Evolutionary conservation across 345 rosid genomes (phyloP).

Genomic region (Gossypium stocksii): DNA sequence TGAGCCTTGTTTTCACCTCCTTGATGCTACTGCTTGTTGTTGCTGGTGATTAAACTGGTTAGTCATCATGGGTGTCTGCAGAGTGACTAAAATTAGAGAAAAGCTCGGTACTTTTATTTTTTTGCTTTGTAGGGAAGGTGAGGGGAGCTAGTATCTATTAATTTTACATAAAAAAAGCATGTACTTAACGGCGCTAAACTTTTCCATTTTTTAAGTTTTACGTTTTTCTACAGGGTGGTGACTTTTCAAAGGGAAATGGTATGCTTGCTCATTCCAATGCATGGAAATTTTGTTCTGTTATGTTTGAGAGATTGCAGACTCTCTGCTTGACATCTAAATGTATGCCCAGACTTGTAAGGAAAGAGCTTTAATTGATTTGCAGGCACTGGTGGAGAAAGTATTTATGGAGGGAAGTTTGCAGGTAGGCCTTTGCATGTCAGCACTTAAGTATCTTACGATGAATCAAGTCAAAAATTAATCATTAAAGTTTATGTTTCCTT

Average conservation of each 20-base stretch:
- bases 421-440: constrained; percentile 39
- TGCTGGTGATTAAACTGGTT: not conserved
- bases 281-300: not conserved
- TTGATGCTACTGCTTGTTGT: not conserved
- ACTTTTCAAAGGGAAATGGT: constrained; percentile 89
- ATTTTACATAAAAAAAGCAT: not conserved
- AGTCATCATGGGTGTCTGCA: not conserved
- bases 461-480: constrained; percentile 1
- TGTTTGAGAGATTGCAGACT: constrained; percentile 25
- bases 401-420: constrained; percentile 91
- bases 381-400: constrained; percentile 99
- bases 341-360: constrained; percentile 52
- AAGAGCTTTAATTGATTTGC: constrained; percentile 60
- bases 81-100: not conserved
- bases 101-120: not conserved
- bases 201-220: not conserved
- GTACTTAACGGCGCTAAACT: not conserved
- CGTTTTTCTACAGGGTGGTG: constrained; percentile 77
- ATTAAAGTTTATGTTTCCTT: constrained; percentile 15
- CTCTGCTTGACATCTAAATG: constrained; percentile 37
- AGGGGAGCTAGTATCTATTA: not conserved
- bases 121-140: not conserved
- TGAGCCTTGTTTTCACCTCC: not conserved
- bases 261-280: constrained; percentile 29
- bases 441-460: not conserved